phyloP scores from a whole-genome alignment of 345 rosid species.

The Pelargonium nanum region DNA sequence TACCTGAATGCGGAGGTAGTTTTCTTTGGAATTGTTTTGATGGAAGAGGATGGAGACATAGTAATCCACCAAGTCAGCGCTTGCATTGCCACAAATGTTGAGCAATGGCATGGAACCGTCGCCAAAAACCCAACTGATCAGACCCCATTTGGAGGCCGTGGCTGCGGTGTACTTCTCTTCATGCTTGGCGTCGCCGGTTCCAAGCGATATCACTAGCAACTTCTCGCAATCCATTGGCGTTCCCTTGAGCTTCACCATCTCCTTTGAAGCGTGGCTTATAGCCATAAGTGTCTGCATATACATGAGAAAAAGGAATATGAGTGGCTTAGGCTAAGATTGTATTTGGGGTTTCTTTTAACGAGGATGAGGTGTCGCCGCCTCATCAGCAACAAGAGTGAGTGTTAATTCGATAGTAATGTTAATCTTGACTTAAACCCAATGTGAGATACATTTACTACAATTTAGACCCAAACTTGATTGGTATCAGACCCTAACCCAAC shows the following conservation, averaged over 20 bases:
- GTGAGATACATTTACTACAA: too few relatives aligned
- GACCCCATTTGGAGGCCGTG: constrained; percentile 18
- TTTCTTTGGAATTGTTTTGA: neutral
- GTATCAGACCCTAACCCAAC: too few relatives aligned
- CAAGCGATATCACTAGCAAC: neutral
- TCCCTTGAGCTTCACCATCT: neutral
- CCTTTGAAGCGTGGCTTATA: neutral
- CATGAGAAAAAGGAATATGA: too few relatives aligned
- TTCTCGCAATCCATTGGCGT: neutral
- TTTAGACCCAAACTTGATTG: too few relatives aligned
- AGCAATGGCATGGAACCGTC: neutral
- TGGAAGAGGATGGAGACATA: neutral
- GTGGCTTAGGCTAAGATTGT: too few relatives aligned
- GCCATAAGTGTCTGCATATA: neutral
- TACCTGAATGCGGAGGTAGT: neutral
- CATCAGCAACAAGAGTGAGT: too few relatives aligned
- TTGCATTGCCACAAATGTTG: neutral
- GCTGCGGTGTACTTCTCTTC: constrained; percentile 17
- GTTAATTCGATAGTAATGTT: too few relatives aligned
- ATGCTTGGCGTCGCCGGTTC: constrained; percentile 17
- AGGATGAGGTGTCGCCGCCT: too few relatives aligned
- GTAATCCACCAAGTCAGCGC: neutral
- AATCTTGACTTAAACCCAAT: too few relatives aligned
- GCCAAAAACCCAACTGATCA: constrained; percentile 8
- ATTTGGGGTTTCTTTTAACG: too few relatives aligned